Conservation (phyloP, 2,329 filamentous ascomycete species). For the Penicillium sp. region DNA sequence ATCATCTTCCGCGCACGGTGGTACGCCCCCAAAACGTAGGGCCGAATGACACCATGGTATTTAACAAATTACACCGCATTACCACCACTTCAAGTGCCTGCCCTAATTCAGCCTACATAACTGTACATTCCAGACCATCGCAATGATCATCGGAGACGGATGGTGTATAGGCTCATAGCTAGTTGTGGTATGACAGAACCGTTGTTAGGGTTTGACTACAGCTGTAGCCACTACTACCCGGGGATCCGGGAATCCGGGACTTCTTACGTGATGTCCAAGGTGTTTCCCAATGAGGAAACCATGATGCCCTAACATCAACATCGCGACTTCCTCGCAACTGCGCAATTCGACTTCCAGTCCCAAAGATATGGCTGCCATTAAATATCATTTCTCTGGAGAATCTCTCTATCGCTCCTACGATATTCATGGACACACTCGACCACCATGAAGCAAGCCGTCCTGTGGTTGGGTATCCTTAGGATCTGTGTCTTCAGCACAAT, state of each 20-base stretch:
- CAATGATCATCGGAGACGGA: too few species aligned
- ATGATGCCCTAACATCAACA: constrained; percentile 10
- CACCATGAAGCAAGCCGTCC: constrained; percentile 11
- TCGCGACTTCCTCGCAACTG: constrained; percentile 8
- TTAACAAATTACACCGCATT: too few species aligned
- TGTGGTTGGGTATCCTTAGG: background rate
- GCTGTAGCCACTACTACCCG: background rate
- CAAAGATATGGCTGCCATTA: background rate
- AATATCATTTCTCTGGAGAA: background rate
- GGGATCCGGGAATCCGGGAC: background rate
- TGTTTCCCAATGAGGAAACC: constrained; percentile 8
- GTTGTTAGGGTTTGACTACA: background rate
- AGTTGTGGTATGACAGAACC: too few species aligned
- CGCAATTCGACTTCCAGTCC: background rate
- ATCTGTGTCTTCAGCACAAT: constrained; percentile 7
- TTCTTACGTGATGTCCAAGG: too few species aligned
- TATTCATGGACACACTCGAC: background rate
- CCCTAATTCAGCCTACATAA: too few species aligned
- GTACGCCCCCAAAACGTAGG: too few species aligned
- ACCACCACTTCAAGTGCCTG: too few species aligned
- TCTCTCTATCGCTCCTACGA: background rate
- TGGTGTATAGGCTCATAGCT: too few species aligned
- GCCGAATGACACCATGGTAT: background rate
- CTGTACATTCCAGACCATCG: too few species aligned
- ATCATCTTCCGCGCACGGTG: too few species aligned